Evolutionary conservation across 768 basidiomycete species (phyloP), one percentile per base, ranked within the genome.

Genomic region (Tricholoma matsutake): DNA sequence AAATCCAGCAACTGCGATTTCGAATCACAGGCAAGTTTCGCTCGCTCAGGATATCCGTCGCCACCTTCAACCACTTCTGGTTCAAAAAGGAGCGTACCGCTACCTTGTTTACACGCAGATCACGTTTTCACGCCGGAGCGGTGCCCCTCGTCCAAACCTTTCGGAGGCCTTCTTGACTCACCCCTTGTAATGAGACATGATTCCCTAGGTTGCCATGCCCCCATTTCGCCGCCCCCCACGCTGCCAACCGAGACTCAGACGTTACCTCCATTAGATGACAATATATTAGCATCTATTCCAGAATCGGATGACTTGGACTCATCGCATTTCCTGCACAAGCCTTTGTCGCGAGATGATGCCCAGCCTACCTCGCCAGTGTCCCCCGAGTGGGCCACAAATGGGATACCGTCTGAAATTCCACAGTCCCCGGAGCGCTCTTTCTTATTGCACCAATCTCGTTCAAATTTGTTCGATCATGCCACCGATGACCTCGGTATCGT

Each of bases 181-280:
- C 72, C 78, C 2, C 60, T 68, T 1, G 68, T 72, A 55, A 69
- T 75, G 67, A 70, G 69, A 31, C 71, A 73, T 60, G 65, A 65
- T 65, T 70, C 71, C 43, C 56, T 71, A 52, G 62, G 65, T 20
- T 69, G 60, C 29, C 71, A 73, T 32, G 62, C 54, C 14, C 79
- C 73, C 2, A 70, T 75, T 60, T 78, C 79, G 18, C 81, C 80
- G 56, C 80, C 80, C 16, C 74, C 77, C 35, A 80, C 78, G 18
- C 69, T 78, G 57, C 76, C 77, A 20, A 75, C 72, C 29, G 61
- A 67, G 45, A 76, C 74, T 0, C 71, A 71, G 20, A 70, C 65
- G 47, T 61, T 81, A 32, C 80, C 81, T 7, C 75, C 75, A 28
- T 47, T 67, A 8, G 78, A 78, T 49, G 28, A 57, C 13, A 71